A percentile compares a stretch with the other conserved stretches of the same genome.
Conservation (phyloP, 192 early-diverging fungal species). For the Rhizoclosmatium sp. region DNA sequence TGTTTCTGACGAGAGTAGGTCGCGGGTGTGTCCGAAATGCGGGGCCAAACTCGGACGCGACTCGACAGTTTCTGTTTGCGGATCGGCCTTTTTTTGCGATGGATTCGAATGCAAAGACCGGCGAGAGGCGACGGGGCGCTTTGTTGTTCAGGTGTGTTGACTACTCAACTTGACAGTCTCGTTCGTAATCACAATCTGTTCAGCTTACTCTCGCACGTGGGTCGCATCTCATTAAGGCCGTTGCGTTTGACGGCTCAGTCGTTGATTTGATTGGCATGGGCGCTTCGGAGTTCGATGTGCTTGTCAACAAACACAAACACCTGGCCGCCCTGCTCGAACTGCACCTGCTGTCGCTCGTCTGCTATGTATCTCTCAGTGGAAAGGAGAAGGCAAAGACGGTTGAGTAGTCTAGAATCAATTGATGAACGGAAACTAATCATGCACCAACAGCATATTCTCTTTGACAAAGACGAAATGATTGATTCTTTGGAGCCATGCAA, state of each 20-base stretch:
- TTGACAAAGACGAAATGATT: not conserved
- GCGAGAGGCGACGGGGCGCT: not conserved
- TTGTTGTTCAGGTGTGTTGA: not conserved
- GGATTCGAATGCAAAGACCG: not conserved
- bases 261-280: slow-evolving; percentile 16
- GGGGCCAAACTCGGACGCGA: not conserved
- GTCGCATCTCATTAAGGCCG: not conserved
- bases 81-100: not conserved
- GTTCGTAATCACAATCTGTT: not conserved
- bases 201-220: slow-evolving; percentile 2
- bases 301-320: not conserved
- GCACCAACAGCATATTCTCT: not conserved
- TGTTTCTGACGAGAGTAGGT: not conserved
- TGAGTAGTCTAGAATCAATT: not conserved
- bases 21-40: not conserved
- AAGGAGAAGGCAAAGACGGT: slow-evolving; percentile 18
- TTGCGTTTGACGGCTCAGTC: slow-evolving; percentile 13
- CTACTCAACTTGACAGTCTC: not conserved
- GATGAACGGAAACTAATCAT: not conserved
- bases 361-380: not conserved
- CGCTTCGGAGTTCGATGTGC: not conserved
- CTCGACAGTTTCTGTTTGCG: not conserved
- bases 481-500: not conserved
- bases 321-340: not conserved
- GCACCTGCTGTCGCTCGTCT: slow-evolving; percentile 11